Conservation (phyloP, 2,329 filamentous ascomycete species). For the Phyllosticta ampelicida region DNA sequence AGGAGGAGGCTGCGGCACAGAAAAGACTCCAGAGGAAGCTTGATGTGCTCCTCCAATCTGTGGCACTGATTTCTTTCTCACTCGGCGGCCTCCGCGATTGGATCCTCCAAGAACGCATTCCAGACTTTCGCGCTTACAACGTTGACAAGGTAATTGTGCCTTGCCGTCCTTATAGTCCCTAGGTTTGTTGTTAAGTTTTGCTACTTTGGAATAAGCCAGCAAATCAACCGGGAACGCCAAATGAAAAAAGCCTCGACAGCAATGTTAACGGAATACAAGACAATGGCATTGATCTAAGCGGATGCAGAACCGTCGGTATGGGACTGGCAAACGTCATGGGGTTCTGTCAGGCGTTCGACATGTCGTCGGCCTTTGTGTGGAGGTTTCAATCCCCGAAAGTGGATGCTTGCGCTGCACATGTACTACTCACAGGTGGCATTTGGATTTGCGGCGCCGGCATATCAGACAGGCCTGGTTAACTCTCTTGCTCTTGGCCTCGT, state of each 20-base stretch:
- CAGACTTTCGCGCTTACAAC: conserved; percentile 46
- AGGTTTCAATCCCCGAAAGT: conserved; percentile 3
- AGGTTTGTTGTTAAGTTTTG: neutral
- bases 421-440: conserved; percentile 27
- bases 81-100: conserved; percentile 48
- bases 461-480: conserved; percentile 22
- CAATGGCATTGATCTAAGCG: neutral
- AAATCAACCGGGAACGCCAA: neutral
- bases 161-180: conserved; percentile 31
- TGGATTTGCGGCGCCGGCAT: conserved; percentile 29
- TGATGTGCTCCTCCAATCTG: conserved; percentile 19
- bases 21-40: conserved; percentile 12
- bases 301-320: neutral
- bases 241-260: neutral
- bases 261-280: neutral
- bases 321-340: neutral
- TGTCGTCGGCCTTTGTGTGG: conserved; percentile 6
- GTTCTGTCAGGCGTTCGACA: neutral
- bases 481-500: conserved; percentile 17
- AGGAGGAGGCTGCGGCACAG: conserved; percentile 17
- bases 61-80: conserved; percentile 35
- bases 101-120: conserved; percentile 50
- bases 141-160: conserved; percentile 43
- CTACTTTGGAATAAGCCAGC: neutral
- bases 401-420: neutral